Conservation (phyloP, 1,284 basidiomycete species). For the Sanguinoderma infundibulare region DNA sequence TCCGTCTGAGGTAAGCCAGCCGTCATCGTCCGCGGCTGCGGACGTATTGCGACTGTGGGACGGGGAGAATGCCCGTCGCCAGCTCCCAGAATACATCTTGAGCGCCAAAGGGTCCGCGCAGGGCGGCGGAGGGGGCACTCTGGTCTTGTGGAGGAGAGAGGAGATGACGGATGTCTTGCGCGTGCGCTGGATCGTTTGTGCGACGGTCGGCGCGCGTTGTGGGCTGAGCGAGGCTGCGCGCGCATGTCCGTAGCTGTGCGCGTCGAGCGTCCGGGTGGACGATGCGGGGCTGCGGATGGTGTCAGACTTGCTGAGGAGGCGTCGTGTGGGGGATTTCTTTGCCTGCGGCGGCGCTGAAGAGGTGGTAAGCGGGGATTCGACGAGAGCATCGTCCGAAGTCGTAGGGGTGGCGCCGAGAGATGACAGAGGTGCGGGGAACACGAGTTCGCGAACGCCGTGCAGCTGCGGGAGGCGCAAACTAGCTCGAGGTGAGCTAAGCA, state of each 20-base stretch:
- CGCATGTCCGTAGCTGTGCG: neutral
- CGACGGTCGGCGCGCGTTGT: conserved; percentile 6
- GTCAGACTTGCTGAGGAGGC: conserved; percentile 17
- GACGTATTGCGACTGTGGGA: conserved; percentile 8
- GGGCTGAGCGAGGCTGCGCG: conserved; percentile 20
- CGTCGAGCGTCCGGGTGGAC: neutral
- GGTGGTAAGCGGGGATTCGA: neutral
- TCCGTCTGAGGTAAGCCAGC: conserved; percentile 24
- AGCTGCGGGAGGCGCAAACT: conserved; percentile 29
- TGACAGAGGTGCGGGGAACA: conserved; percentile 67
- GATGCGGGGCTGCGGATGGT: conserved; percentile 16
- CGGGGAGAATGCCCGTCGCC: conserved; percentile 44
- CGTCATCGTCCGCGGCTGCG: conserved; percentile 44
- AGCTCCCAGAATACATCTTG: conserved; percentile 53
- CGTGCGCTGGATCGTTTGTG: conserved; percentile 22
- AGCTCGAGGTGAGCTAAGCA: conserved; percentile 23
- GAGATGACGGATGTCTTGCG: conserved; percentile 18
- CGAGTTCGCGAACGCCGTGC: conserved; percentile 56
- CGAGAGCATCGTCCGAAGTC: conserved; percentile 10
- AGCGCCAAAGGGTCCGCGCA: conserved; percentile 56
- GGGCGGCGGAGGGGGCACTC: conserved; percentile 48
- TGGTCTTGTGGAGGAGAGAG: conserved; percentile 41
- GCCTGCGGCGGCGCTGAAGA: neutral
- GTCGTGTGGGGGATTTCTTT: conserved; percentile 6
- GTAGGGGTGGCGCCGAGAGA: conserved; percentile 33